These are phyloP conservation scores for Cubamyces sp. DNA, from an alignment of 768 basidiomycete genomes.

Conservation along the genomic window DNA sequence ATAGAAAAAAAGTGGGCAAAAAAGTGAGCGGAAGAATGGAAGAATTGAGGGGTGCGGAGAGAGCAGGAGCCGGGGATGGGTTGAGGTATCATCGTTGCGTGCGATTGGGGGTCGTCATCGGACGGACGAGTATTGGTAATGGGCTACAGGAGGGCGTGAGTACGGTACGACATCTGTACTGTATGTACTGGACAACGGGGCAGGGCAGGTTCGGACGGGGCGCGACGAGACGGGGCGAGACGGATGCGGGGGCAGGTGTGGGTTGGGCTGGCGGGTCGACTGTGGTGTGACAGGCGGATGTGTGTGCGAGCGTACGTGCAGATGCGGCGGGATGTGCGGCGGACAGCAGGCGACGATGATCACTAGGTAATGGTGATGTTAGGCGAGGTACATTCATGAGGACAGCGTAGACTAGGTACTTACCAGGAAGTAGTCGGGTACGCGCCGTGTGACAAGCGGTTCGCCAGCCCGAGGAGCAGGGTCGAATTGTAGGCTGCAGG, in stretches of 20 bases:
- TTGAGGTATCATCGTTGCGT: slow-evolving; percentile 29
- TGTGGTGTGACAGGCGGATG: slow-evolving; percentile 10
- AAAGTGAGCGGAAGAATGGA: not conserved
- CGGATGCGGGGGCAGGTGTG: too few relatives aligned
- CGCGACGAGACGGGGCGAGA: too few relatives aligned
- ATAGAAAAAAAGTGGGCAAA: too few relatives aligned
- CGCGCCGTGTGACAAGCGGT: slow-evolving; percentile 94
- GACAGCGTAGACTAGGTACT: slow-evolving; percentile 32
- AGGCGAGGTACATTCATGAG: not conserved
- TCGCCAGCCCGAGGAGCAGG: slow-evolving; percentile 98
- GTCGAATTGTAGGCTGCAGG: slow-evolving; percentile 94
- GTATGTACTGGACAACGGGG: slow-evolving; percentile 29
- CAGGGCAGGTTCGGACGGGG: too few relatives aligned
- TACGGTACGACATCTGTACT: slow-evolving; percentile 28
- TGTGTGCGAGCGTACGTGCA: slow-evolving; percentile 3
- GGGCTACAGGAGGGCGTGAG: slow-evolving; percentile 31
- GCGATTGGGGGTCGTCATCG: slow-evolving; percentile 15
- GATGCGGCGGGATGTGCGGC: slow-evolving; percentile 1
- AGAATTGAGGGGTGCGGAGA: not conserved
- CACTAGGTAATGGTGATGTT: slow-evolving; percentile 19
- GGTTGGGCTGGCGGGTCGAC: too few relatives aligned
- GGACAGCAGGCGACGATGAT: slow-evolving; percentile 17
- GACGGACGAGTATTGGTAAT: not conserved
- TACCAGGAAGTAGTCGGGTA: slow-evolving; percentile 93
- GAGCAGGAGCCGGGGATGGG: too few relatives aligned